A percentile compares a stretch with the other conserved stretches of the same genome.
Evolutionary conservation across 805 yeast species (phyloP).

Genomic region (Kazachstania martiniae): DNA sequence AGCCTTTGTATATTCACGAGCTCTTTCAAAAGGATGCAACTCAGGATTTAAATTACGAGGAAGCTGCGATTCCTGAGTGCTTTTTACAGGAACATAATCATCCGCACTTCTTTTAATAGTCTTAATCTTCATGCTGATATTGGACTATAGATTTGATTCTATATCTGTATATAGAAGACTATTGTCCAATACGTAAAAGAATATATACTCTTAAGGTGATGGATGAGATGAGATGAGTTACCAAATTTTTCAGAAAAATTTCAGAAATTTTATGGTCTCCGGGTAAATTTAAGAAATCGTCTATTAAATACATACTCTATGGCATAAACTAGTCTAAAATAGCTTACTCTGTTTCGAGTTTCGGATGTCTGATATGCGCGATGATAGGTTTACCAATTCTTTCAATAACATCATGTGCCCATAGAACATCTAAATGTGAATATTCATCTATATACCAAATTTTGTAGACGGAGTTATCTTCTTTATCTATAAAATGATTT

Average conservation of each 20-base stretch:
- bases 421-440: conserved; percentile 81
- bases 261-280: too few relatives aligned
- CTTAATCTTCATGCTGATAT: conserved; percentile 80
- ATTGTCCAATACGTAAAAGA: too few relatives aligned
- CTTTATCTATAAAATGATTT: conserved; percentile 52
- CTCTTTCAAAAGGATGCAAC: conserved; percentile 92
- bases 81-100: conserved; percentile 82
- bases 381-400: conserved; percentile 46
- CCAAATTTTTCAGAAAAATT: too few relatives aligned
- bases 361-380: conserved; percentile 22
- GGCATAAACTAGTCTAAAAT: too few relatives aligned
- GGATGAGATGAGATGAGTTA: too few relatives aligned
- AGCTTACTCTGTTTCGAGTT: too few relatives aligned
- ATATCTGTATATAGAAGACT: too few relatives aligned
- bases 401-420: conserved; percentile 74
- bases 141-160: too few relatives aligned
- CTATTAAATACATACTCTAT: too few relatives aligned
- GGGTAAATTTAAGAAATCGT: too few relatives aligned
- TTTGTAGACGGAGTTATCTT: conserved; percentile 29
- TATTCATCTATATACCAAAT: conserved; percentile 43
- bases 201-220: too few relatives aligned
- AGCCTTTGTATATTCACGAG: conserved; percentile 92
- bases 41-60: conserved; percentile 91
- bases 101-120: conserved; percentile 86
- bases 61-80: conserved; percentile 75